Evolutionary conservation across 2,329 filamentous ascomycete species (phyloP).

Genomic region (Exophiala sp.): DNA sequence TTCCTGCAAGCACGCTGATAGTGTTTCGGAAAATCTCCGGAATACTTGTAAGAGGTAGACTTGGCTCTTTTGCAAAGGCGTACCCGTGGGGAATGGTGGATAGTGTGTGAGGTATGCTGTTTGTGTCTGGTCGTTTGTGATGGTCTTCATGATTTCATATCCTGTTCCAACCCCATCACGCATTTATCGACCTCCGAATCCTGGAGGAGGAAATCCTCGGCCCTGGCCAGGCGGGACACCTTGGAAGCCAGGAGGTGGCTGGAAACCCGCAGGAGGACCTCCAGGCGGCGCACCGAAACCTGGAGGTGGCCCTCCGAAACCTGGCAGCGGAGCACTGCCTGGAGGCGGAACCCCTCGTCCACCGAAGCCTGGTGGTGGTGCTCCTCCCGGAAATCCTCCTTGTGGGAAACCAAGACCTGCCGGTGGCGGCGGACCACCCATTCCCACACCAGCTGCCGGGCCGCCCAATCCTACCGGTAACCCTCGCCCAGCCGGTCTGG

Average conservation of each 20-base stretch:
- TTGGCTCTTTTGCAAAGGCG: no score
- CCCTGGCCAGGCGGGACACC: conserved; percentile 54
- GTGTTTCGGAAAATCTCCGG: no score
- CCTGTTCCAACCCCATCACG: neutral
- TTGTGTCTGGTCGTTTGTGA: neutral
- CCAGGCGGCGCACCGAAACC: conserved; percentile 27
- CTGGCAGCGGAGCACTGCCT: conserved; percentile 38
- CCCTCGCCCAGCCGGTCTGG: conserved; percentile 84
- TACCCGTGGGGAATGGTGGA: no score
- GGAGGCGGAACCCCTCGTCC: conserved; percentile 41
- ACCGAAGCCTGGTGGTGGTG: conserved; percentile 47
- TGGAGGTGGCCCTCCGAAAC: conserved; percentile 44
- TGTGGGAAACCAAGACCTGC: conserved; percentile 48
- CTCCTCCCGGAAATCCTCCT: conserved; percentile 49
- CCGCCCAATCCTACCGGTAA: conserved; percentile 76
- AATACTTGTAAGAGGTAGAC: no score
- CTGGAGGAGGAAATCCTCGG: conserved; percentile 48
- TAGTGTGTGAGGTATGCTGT: no score
- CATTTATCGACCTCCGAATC: conserved; percentile 38
- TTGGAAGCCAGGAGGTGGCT: conserved; percentile 68
- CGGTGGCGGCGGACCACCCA: conserved; percentile 64
- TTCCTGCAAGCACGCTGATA: no score
- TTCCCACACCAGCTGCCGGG: conserved; percentile 70
- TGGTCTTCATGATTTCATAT: neutral
- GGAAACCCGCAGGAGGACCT: conserved; percentile 40